phyloP scores from a whole-genome alignment of 1,139 yeast genomes.

The Nematodospora anomalae region DNA sequence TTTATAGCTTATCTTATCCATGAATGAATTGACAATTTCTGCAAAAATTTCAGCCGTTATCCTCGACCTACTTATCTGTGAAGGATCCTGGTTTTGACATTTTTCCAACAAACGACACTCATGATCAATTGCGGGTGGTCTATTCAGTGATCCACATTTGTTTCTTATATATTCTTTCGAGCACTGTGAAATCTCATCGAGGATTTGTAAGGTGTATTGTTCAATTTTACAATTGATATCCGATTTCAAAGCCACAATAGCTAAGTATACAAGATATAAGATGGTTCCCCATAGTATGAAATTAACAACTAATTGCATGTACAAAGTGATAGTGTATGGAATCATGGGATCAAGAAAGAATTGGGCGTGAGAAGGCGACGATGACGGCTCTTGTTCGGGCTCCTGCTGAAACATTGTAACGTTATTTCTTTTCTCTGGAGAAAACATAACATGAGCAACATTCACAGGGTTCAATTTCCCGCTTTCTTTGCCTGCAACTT shows the following conservation, averaged over 20 bases:
- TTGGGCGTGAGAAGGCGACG: conserved; percentile 4
- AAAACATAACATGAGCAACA: conserved; percentile 45
- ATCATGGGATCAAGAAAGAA: conserved; percentile 17
- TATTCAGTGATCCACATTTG: conserved; percentile 52
- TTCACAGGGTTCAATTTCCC: conserved; percentile 39
- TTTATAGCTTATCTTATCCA: conserved; percentile 75
- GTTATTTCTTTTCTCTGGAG: conserved; percentile 27
- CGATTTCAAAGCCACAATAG: conserved; percentile 59
- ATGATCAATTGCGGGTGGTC: conserved; percentile 74
- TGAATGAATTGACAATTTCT: conserved; percentile 74
- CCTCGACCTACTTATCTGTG: conserved; percentile 70
- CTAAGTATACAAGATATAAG: conserved; percentile 52
- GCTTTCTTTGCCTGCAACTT: conserved; percentile 26
- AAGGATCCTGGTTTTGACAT: conserved; percentile 88
- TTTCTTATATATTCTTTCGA: conserved; percentile 68
- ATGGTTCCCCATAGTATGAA: conserved; percentile 55
- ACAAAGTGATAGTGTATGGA: conserved; percentile 68
- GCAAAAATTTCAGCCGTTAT: conserved; percentile 83
- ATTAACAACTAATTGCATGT: conserved; percentile 71
- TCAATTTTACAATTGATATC: conserved; percentile 75
- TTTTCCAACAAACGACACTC: conserved; percentile 74
- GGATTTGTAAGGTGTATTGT: conserved; percentile 56
- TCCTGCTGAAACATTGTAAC: conserved; percentile 4
- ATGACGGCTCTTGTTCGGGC: conserved; percentile 3
- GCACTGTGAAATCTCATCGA: conserved; percentile 71